These are phyloP conservation scores for Streptanthus diversifolius DNA, from an alignment of 345 rosid genomes.

Conservation along the genomic window DNA sequence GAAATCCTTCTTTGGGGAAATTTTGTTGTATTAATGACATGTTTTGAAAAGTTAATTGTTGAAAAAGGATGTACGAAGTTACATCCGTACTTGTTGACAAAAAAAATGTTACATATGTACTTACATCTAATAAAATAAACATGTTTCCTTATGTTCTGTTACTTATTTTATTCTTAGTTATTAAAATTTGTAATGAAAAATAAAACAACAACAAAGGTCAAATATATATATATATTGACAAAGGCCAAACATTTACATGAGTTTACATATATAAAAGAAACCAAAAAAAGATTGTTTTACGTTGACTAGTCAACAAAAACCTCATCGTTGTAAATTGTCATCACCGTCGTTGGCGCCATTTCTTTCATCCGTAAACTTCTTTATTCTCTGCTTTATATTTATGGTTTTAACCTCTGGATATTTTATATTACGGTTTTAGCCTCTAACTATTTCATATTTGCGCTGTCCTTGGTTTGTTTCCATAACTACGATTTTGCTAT, in stretches of 20 bases:
- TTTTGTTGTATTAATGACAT: not conserved
- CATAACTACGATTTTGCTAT: not conserved
- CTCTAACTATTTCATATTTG: not conserved
- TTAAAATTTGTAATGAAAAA: not conserved
- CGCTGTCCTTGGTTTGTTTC: not conserved
- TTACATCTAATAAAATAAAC: not conserved
- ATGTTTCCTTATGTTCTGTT: not conserved
- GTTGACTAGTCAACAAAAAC: not conserved
- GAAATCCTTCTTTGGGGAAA: not conserved
- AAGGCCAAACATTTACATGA: not conserved
- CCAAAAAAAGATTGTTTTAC: not conserved
- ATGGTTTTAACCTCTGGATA: not conserved
- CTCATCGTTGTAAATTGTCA: not conserved
- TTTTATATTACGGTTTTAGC: not conserved
- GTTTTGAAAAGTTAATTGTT: not conserved
- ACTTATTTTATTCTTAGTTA: not conserved
- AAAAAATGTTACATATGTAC: no score
- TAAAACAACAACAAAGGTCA: not conserved
- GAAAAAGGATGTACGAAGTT: not conserved
- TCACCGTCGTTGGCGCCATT: not conserved
- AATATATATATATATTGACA: no score
- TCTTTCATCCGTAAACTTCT: not conserved
- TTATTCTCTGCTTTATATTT: no score
- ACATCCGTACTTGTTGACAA: no score
- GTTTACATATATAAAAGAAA: not conserved